A percentile compares a stretch with the other conserved stretches of the same genome.
These are phyloP conservation scores for Ustilago loliicola DNA, from an alignment of 1,284 basidiomycete genomes.

Conservation along the genomic window DNA sequence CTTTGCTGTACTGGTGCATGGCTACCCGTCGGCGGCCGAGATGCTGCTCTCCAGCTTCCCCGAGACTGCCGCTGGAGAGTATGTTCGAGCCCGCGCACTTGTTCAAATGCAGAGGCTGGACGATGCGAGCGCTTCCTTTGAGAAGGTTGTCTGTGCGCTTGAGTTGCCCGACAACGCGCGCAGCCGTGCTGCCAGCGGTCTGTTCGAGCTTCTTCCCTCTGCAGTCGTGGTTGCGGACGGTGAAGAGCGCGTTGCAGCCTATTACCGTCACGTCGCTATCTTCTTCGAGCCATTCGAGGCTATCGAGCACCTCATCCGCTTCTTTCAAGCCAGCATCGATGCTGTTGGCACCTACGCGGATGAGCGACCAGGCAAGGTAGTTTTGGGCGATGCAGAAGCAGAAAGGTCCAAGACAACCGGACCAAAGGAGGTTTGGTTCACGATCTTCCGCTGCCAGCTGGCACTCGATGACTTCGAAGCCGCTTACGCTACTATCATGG, in stretches of 20 bases:
- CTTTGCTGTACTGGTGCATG: constrained; percentile 42
- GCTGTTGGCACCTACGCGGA: constrained; percentile 45
- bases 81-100: constrained; percentile 49
- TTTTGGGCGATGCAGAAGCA: constrained; percentile 14
- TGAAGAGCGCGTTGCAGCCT: constrained; percentile 36
- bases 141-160: constrained; percentile 45
- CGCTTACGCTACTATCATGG: constrained; percentile 60
- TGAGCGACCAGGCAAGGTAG: constrained; percentile 7
- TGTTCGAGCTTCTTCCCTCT: constrained; percentile 45
- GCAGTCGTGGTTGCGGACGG: constrained; percentile 22
- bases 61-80: constrained; percentile 38
- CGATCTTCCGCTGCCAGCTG: constrained; percentile 62
- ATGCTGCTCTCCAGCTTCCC: constrained; percentile 41
- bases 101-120: constrained; percentile 45
- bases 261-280: constrained; percentile 49
- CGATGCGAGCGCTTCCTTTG: constrained; percentile 41
- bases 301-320: constrained; percentile 41
- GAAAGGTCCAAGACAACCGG: constrained; percentile 3
- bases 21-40: constrained; percentile 45
- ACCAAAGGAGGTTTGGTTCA: constrained; percentile 56
- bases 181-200: constrained; percentile 26
- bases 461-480: constrained; percentile 56
- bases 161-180: constrained; percentile 11
- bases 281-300: constrained; percentile 55
- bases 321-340: constrained; percentile 53